Percentiles rank a stretch among this genome's conserved stretches.
These are phyloP conservation scores for Mallotus japonicus DNA, from an alignment of 441 rosid species.

Conservation along the genomic window DNA sequence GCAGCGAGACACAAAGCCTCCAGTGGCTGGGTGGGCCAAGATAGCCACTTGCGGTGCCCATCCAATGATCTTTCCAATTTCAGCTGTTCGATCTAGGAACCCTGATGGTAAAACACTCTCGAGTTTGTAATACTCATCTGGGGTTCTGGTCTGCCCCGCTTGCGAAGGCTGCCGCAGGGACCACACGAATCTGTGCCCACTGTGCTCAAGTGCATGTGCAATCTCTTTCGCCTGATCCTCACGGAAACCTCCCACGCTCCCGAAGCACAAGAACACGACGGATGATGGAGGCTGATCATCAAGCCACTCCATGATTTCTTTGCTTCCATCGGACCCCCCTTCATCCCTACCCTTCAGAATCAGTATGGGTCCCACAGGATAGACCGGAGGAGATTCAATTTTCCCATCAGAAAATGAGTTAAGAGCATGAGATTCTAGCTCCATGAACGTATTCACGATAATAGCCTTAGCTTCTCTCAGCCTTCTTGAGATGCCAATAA, in stretches of 20 bases:
- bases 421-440: conserved; percentile 41
- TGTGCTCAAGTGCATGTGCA: conserved; percentile 39
- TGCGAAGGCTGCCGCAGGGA: conserved; percentile 42
- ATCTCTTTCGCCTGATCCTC: conserved; percentile 49
- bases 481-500: not conserved
- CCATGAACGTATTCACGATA: conserved; percentile 41
- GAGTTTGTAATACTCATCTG: conserved; percentile 23
- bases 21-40: conserved; percentile 33
- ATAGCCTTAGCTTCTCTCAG: conserved; percentile 39
- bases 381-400: conserved; percentile 26
- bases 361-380: conserved; percentile 54
- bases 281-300: conserved; percentile 48
- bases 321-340: not conserved
- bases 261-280: conserved; percentile 66
- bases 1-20: conserved; percentile 61
- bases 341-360: conserved; percentile 15
- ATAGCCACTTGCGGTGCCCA: conserved; percentile 55
- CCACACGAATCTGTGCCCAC: conserved; percentile 53
- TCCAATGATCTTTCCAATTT: conserved; percentile 41
- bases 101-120: conserved; percentile 39
- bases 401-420: conserved; percentile 10
- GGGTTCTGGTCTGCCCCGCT: not conserved
- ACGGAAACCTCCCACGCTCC: conserved; percentile 54
- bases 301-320: conserved; percentile 45
- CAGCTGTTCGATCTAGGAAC: conserved; percentile 38